Conservation (phyloP, 768 basidiomycete genomes). For the Tricholoma furcatifolium region DNA sequence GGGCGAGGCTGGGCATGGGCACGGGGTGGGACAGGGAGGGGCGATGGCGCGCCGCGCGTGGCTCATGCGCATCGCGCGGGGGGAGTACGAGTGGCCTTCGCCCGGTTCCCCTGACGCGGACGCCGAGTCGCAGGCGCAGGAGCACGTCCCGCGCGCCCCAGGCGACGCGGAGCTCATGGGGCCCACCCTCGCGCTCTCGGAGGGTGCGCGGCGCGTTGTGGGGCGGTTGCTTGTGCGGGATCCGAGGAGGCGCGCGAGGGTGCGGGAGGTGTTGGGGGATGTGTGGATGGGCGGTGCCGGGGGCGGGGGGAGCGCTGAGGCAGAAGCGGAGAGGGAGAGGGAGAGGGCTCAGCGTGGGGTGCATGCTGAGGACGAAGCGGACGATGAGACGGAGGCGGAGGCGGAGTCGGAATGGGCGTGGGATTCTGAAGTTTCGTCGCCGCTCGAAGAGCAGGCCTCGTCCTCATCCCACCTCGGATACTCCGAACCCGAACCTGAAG, state of each 20-base stretch:
- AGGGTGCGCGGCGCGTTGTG: conserved; percentile 55
- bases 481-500: too few species aligned
- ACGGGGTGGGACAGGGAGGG: conserved; percentile 22
- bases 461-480: too few species aligned
- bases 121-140: too few species aligned
- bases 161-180: conserved; percentile 41
- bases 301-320: background rate
- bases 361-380: background rate
- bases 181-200: conserved; percentile 34
- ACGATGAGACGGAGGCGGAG: background rate
- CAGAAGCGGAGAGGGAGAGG: conserved; percentile 14
- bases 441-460: too few species aligned
- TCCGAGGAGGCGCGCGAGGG: conserved; percentile 57
- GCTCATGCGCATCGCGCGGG: conserved; percentile 79
- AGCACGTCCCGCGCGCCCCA: too few species aligned
- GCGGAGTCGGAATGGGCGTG: background rate
- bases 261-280: conserved; percentile 64
- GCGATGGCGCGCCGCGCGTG: conserved; percentile 48
- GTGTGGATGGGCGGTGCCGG: conserved; percentile 41
- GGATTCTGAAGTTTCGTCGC: too few species aligned
- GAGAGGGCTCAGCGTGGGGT: conserved; percentile 2
- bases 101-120: conserved; percentile 6
- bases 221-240: conserved; percentile 67
- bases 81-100: conserved; percentile 74
- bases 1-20: conserved; percentile 41